Evolutionary conservation across 352 stramenopile genomes (phyloP).

Genomic region (Pythium oligandrum): DNA sequence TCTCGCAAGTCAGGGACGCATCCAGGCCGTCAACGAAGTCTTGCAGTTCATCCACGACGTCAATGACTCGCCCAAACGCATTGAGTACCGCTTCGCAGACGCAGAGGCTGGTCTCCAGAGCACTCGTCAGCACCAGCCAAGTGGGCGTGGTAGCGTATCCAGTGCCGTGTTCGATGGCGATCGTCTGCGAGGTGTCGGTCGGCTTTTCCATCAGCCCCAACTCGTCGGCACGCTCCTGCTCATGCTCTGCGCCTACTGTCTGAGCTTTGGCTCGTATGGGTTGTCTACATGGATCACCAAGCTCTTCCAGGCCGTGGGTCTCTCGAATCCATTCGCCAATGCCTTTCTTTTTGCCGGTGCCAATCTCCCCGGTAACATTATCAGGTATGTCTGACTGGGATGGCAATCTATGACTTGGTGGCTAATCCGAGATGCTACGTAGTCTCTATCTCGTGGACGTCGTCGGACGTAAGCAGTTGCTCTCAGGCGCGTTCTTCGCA

Average conservation of each 20-base stretch:
- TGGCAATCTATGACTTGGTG: not conserved
- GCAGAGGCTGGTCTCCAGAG: constrained; percentile 29
- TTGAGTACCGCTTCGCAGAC: constrained; percentile 71
- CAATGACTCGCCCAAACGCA: constrained; percentile 35
- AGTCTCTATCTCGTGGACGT: constrained; percentile 70
- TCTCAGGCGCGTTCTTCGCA: constrained; percentile 65
- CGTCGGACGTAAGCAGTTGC: constrained; percentile 61
- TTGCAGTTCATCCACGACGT: constrained; percentile 58
- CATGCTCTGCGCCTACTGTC: constrained; percentile 62
- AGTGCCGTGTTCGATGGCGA: constrained; percentile 42
- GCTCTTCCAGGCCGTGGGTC: constrained; percentile 82
- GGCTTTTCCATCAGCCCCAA: constrained; percentile 47
- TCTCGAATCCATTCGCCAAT: constrained; percentile 91
- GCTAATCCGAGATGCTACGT: not conserved
- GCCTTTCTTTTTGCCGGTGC: constrained; percentile 89
- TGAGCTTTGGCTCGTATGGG: constrained; percentile 90
- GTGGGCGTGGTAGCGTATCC: not conserved
- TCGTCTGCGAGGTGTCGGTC: constrained; percentile 31
- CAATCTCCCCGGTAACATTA: constrained; percentile 89
- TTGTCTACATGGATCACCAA: constrained; percentile 94
- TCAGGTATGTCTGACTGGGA: constrained; percentile 35
- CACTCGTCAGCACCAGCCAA: not conserved
- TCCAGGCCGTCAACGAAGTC: constrained; percentile 40
- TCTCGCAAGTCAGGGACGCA: constrained; percentile 59
- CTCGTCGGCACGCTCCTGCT: constrained; percentile 46